Base-by-base conservation (phyloP, 768 basidiomycete species). In the Rhizopogon salebrosus region DNA sequence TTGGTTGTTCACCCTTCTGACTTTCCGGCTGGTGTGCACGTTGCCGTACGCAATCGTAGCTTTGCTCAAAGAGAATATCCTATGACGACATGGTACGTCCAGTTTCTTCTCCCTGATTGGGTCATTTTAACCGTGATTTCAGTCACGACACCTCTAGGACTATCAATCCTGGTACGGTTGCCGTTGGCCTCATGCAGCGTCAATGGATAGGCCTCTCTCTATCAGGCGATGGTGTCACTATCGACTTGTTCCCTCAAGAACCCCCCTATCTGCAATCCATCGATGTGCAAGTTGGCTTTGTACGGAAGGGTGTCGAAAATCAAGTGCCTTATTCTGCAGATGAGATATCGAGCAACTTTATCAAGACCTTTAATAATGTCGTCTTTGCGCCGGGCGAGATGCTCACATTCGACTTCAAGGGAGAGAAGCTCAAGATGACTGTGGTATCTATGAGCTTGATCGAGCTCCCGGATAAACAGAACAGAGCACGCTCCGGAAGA, bases 131-230 rank as follows among this genome's bases (percentile, higher is more conserved):
- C 54, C 7, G 34, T 49, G 16, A 49, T 49, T 13, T 6, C 27
- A 95, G 92, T 41, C 85, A 91, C 57, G 92, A 95, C 60, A 82
- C 85, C 54, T 88, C 89, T 1, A 81, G 80, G 4, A 84, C 80
- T 55, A 65, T 99, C 4, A 70, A 70, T 4, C 82, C 83, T 0
- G 87, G 90, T 3, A 70, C 73, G 2, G 77, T 98, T 26, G 93
- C 87, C n/a, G 83, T 85, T 6, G 87, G 89, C 26, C 77, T 82
- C 22, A 70, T 83, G 54, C 90, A 93, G 54, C 82, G 97, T 9
- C 84, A 90, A 71, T 99, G 93, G 93, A 87, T 94, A 39, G 86
- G 85, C 5, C 76, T 98, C 6, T 92, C 92, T 14, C 69, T 87
- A 37, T 68, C 75, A 2, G 92, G 92, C 0, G 94, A 97, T 64